Percentiles rank a stretch among this genome's conserved stretches.
Evolutionary conservation across 805 yeast genomes (phyloP).

Genomic region (Starmerella apis): DNA sequence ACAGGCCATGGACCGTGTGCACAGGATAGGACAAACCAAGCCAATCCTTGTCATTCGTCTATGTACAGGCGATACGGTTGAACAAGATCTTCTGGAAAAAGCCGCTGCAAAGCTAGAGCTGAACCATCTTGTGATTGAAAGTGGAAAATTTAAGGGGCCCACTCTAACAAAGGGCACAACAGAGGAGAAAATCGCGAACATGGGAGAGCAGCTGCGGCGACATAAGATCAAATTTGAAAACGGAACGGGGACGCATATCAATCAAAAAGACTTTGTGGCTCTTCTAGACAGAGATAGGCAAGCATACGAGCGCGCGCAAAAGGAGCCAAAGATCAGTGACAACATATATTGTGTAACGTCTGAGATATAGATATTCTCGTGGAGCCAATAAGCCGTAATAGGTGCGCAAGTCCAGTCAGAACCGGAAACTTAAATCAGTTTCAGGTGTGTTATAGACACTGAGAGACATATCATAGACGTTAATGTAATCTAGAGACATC

Average conservation of each 20-base stretch:
- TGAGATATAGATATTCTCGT: slow-evolving; percentile 3
- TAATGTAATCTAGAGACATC: no score
- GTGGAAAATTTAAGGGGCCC: slow-evolving; percentile 38
- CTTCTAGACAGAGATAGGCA: slow-evolving; percentile 24
- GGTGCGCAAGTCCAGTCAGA: no score
- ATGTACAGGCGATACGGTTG: slow-evolving; percentile 67
- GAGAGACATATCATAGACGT: no score
- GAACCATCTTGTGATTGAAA: slow-evolving; percentile 62
- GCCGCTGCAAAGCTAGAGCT: slow-evolving; percentile 72
- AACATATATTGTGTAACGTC: slow-evolving; percentile 19
- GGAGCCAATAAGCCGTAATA: no score
- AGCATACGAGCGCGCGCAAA: slow-evolving; percentile 21
- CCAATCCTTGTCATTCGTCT: slow-evolving; percentile 78
- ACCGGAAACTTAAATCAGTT: no score
- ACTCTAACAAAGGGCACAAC: slow-evolving; percentile 6
- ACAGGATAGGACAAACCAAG: slow-evolving; percentile 77
- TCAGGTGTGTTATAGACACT: no score
- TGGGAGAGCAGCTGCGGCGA: slow-evolving; percentile 23
- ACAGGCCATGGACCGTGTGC: slow-evolving; percentile 94
- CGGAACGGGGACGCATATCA: slow-evolving; percentile 17
- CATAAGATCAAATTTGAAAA: slow-evolving; percentile 39
- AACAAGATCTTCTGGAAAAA: slow-evolving; percentile 65
- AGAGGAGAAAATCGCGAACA: slow-evolving; percentile 16
- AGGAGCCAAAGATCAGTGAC: slow-evolving; percentile 17
- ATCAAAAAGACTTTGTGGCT: slow-evolving; percentile 18